Evolutionary conservation across 495 filamentous ascomycete species (phyloP), one percentile per base, ranked within the genome.

Genomic region (Podospora bellae-mahoneyi): DNA sequence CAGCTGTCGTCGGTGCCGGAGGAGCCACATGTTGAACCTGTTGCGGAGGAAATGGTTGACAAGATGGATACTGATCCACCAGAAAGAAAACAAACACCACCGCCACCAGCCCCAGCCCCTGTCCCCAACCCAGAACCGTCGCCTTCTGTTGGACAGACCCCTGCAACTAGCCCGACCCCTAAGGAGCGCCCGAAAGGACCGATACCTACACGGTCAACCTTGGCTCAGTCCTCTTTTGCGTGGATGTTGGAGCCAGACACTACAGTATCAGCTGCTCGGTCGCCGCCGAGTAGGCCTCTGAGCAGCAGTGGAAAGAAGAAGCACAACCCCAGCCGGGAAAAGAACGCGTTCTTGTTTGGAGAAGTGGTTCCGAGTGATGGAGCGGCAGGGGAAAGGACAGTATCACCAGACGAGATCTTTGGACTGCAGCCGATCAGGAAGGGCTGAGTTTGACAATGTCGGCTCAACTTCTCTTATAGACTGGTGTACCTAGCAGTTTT

Each of bases 191-290:
- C 73, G 44, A 58, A 67, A 0, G 77, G 72, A 13, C 79, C 81
- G 4, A 80, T 86, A n/a, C 85, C 84, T 0, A 85, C 86, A 2
- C 83, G 91, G 15, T 89, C 89, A 18, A 84, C 84, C 18, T 82
- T 99, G 18, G 89, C 93, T 18, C 89, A 97, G 68, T 93, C 93
- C 30, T 90, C 88, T 9, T 97, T 97, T 75, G 90, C 94, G 13
- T 99, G 94, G 94, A 98, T 99, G 93, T 84, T 99, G 2, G 87
- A 87, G 60, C 83, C 84, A 18, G 84, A 84, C 60, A 73, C 70
- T 0, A 74, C 72, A n/a, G n/a, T 64, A 26, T 71, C 70, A 4
- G 73, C 66, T 71, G 0, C 19, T 60, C 3, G 16, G 28, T 68
- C 10, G 57, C 71, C 18, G 64, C 60, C 69, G 20, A 66, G 64